Evolutionary conservation across 805 yeast species (phyloP).

Genomic region (Kockiozyma suomiensis): DNA sequence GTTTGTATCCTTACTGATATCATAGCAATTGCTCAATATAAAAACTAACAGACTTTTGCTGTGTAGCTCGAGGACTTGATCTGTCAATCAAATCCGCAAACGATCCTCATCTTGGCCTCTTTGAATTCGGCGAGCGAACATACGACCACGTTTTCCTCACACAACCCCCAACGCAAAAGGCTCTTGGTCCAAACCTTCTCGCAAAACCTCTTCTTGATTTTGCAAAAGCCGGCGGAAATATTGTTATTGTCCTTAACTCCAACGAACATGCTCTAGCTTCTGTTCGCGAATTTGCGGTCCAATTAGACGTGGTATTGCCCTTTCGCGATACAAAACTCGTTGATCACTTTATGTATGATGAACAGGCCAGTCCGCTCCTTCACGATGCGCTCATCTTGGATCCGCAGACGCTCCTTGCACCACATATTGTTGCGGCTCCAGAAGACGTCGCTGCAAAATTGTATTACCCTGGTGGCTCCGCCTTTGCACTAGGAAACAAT

Average conservation of each 20-base stretch:
- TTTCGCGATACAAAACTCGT: slow-evolving; percentile 67
- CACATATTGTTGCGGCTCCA: slow-evolving; percentile 21
- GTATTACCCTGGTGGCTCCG: slow-evolving; percentile 54
- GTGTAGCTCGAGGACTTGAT: slow-evolving; percentile 43
- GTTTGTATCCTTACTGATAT: too few species aligned
- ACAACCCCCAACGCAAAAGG: slow-evolving; percentile 51
- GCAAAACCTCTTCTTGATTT: slow-evolving; percentile 60
- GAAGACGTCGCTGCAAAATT: slow-evolving; percentile 31
- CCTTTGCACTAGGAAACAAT: slow-evolving; percentile 70
- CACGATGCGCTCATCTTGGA: slow-evolving; percentile 38
- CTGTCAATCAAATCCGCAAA: slow-evolving; percentile 41
- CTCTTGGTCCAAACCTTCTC: slow-evolving; percentile 46
- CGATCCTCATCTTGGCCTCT: slow-evolving; percentile 43
- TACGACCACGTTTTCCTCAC: slow-evolving; percentile 62
- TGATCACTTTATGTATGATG: slow-evolving; percentile 61
- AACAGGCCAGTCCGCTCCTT: slow-evolving; percentile 31
- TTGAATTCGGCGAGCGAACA: slow-evolving; percentile 48
- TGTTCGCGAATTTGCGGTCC: slow-evolving; percentile 66
- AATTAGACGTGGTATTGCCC: slow-evolving; percentile 81
- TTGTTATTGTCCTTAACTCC: slow-evolving; percentile 46
- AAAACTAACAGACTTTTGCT: slow-evolving; percentile 37
- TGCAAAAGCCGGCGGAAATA: slow-evolving; percentile 70
- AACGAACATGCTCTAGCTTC: slow-evolving; percentile 63
- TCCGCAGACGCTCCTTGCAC: slow-evolving; percentile 32
- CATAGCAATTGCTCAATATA: too few species aligned